Percentiles rank a stretch among this genome's conserved stretches.
phyloP scores from a whole-genome alignment of 345 rosid species.

The Euphorbia pulcherrima region DNA sequence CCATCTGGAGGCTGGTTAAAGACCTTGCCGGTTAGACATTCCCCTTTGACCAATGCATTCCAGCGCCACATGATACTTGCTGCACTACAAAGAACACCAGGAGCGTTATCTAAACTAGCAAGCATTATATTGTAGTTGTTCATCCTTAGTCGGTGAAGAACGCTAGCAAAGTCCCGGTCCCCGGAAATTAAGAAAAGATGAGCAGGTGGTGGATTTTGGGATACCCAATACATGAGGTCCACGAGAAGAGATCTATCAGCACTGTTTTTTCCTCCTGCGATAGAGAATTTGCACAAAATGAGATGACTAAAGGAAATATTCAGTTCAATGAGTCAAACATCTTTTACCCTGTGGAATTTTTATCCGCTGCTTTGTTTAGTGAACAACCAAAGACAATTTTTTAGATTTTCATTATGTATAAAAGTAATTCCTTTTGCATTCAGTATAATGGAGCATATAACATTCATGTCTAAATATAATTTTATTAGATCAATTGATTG shows the following conservation, averaged over 20 bases:
- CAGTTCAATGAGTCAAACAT: background rate
- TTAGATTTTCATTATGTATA: background rate
- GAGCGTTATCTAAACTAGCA: constrained; percentile 45
- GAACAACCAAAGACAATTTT: background rate
- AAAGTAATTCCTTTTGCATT: background rate
- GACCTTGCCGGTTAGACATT: constrained; percentile 43
- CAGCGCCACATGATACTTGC: constrained; percentile 93
- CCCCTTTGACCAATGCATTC: constrained; percentile 52
- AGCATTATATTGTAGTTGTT: constrained; percentile 83
- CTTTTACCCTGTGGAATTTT: background rate
- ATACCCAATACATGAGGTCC: constrained; percentile 73
- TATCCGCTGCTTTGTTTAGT: background rate
- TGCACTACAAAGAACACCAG: constrained; percentile 70
- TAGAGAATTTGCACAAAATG: constrained; percentile 10
- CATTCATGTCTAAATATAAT: background rate
- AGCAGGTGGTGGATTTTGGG: constrained; percentile 91
- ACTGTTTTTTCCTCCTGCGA: constrained; percentile 76
- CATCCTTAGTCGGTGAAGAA: constrained; percentile 75
- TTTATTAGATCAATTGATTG: too few relatives aligned
- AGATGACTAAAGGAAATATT: constrained; percentile 4
- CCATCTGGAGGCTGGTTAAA: constrained; percentile 95
- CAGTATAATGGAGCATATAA: background rate
- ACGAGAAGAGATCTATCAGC: constrained; percentile 68
- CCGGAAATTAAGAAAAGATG: constrained; percentile 81
- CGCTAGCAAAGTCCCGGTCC: constrained; percentile 58